Percentiles rank a stretch among this genome's conserved stretches.
Conservation (phyloP, 768 basidiomycete species). For the Podaxis sp. region DNA sequence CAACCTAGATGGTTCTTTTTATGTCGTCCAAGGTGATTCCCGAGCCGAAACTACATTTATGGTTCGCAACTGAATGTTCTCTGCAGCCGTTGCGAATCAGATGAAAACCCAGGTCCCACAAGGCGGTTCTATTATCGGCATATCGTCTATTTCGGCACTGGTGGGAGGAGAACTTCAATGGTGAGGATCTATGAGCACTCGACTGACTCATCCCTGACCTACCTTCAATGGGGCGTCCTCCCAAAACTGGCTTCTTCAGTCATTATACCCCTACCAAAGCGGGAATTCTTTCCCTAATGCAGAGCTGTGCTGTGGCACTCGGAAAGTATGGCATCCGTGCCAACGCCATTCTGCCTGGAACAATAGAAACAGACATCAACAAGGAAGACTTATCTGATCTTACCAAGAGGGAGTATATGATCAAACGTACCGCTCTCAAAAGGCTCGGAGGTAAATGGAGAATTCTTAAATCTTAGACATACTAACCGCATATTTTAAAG, state of each 20-base stretch:
- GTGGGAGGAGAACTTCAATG: slow-evolving; percentile 76
- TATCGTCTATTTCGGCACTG: slow-evolving; percentile 78
- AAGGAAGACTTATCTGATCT: slow-evolving; percentile 66
- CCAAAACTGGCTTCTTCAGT: slow-evolving; percentile 26
- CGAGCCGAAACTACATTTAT: background rate
- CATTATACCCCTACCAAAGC: slow-evolving; percentile 85
- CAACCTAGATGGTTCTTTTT: slow-evolving; percentile 78
- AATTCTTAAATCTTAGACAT: background rate
- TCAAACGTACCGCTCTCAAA: slow-evolving; percentile 63
- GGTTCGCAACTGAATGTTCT: background rate
- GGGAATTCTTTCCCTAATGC: slow-evolving; percentile 76
- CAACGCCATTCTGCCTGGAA: slow-evolving; percentile 72
- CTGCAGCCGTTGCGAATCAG: slow-evolving; percentile 64
- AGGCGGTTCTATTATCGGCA: slow-evolving; percentile 73
- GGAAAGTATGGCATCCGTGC: slow-evolving; percentile 77
- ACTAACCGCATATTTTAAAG: slow-evolving; percentile 26
- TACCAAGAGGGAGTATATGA: slow-evolving; percentile 60
- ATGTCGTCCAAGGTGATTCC: slow-evolving; percentile 56
- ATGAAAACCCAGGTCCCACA: slow-evolving; percentile 70
- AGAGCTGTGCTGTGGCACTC: slow-evolving; percentile 74
- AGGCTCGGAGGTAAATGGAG: slow-evolving; percentile 57
- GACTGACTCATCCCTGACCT: slow-evolving; percentile 4
- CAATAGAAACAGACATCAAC: slow-evolving; percentile 78
- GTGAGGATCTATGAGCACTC: slow-evolving; percentile 27
- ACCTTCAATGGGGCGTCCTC: background rate